These are phyloP conservation scores for Polyporus tsugae DNA, from an alignment of 1,284 basidiomycete species.

Conservation along the genomic window DNA sequence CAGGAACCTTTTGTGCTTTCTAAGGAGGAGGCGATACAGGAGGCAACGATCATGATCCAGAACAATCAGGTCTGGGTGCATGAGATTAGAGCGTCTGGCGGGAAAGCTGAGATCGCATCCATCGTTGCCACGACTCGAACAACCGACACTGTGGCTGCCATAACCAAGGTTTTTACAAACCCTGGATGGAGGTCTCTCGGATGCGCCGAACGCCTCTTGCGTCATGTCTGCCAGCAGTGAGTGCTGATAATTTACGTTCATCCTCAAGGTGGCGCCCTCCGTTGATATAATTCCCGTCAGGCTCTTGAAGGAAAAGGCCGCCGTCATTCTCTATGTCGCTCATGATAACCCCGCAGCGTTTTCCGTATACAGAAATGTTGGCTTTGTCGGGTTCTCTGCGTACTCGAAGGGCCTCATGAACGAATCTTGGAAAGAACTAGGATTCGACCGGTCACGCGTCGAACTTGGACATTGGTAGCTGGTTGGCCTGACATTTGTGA, in stretches of 20 bases:
- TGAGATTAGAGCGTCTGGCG: slow-evolving; percentile 43
- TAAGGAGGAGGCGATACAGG: slow-evolving; percentile 49
- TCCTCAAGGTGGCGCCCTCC: background rate
- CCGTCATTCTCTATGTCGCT: slow-evolving; percentile 62
- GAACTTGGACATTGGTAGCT: slow-evolving; percentile 65
- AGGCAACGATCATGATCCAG: slow-evolving; percentile 60
- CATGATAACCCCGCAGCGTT: slow-evolving; percentile 60
- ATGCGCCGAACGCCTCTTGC: slow-evolving; percentile 65
- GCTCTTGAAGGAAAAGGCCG: slow-evolving; percentile 48
- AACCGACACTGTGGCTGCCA: slow-evolving; percentile 58
- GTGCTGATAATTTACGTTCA: slow-evolving; percentile 32
- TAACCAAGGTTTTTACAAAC: slow-evolving; percentile 73
- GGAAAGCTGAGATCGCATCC: slow-evolving; percentile 56
- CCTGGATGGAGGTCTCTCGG: slow-evolving; percentile 56
- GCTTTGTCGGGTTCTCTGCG: slow-evolving; percentile 59
- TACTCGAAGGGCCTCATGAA: slow-evolving; percentile 45
- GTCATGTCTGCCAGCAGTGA: slow-evolving; percentile 58
- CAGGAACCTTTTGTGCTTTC: slow-evolving; percentile 64
- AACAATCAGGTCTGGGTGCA: slow-evolving; percentile 69
- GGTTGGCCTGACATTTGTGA: background rate
- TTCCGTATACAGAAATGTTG: slow-evolving; percentile 66
- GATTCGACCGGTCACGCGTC: slow-evolving; percentile 59
- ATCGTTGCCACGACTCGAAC: slow-evolving; percentile 71
- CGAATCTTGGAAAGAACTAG: slow-evolving; percentile 67
- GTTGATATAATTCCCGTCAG: slow-evolving; percentile 27